Evolutionary conservation across 75 land plant species (phyloP).

Genomic region (Azolla pinnata): DNA sequence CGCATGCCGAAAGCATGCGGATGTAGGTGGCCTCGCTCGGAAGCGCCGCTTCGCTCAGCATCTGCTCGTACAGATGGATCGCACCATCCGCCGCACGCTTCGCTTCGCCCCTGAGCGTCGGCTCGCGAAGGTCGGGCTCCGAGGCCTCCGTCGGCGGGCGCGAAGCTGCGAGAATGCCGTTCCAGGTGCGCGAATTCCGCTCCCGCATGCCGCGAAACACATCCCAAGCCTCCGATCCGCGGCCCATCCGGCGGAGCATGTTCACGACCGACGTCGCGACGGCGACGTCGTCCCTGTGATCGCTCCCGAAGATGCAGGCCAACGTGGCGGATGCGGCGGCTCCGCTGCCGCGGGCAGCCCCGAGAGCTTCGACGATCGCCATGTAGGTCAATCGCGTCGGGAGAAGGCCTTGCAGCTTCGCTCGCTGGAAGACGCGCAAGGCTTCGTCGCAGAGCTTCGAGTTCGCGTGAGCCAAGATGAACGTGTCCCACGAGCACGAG

Average conservation of each 20-base stretch:
- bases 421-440: background rate
- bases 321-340: background rate
- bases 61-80: slow-evolving; percentile 28
- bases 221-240: slow-evolving; percentile 9
- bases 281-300: background rate
- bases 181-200: slow-evolving; percentile 48
- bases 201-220: slow-evolving; percentile 40
- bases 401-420: slow-evolving; percentile 11
- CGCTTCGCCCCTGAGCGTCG: too few relatives aligned
- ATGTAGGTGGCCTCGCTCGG: background rate
- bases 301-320: slow-evolving; percentile 1
- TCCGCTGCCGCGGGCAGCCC: background rate
- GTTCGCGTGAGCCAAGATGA: slow-evolving; percentile 21
- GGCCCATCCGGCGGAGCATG: slow-evolving; percentile 1
- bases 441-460: slow-evolving; percentile 8
- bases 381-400: slow-evolving; percentile 11
- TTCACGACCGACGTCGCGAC: background rate
- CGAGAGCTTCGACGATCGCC: slow-evolving; percentile 7
- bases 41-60: slow-evolving; percentile 21
- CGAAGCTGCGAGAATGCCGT: slow-evolving; percentile 35
- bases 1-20: background rate
- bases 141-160: too few relatives aligned
- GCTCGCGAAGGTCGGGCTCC: slow-evolving; percentile 14
- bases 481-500: slow-evolving; percentile 44
- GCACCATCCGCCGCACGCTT: too few relatives aligned